A percentile compares a stretch with the other conserved stretches of the same genome.
Conservation (phyloP, 192 early-diverging fungal genomes). For the Spinellus fusiger region DNA sequence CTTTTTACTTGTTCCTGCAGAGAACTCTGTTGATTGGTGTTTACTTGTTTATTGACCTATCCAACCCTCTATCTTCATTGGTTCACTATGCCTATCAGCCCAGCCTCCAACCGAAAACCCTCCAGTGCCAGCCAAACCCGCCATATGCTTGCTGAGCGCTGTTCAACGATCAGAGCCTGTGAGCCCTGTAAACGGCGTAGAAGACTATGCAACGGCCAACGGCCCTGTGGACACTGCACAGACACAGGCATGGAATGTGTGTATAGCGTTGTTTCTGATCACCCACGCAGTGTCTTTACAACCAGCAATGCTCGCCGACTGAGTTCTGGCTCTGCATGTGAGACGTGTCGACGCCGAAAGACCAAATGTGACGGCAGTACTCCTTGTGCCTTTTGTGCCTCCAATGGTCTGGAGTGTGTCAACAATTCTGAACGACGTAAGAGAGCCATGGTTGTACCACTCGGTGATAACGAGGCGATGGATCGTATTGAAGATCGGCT, state of each 20-base stretch:
- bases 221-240: slow-evolving; percentile 26
- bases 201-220: slow-evolving; percentile 25
- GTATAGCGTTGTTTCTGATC: slow-evolving; percentile 25
- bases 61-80: no score
- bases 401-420: slow-evolving; percentile 26
- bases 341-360: slow-evolving; percentile 30
- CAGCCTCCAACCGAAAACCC: slow-evolving; percentile 17
- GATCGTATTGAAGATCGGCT: slow-evolving; percentile 34
- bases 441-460: slow-evolving; percentile 3
- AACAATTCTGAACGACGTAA: slow-evolving; percentile 25
- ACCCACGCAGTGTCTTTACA: slow-evolving; percentile 23
- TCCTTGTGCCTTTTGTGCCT: slow-evolving; percentile 25
- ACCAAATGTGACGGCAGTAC: slow-evolving; percentile 32
- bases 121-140: slow-evolving; percentile 1
- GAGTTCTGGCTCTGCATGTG: slow-evolving; percentile 30
- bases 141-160: slow-evolving; percentile 13
- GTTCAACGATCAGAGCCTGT: slow-evolving; percentile 18
- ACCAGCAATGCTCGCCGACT: slow-evolving; percentile 17
- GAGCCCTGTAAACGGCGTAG: slow-evolving; percentile 25
- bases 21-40: neutral
- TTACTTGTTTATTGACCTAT: neutral
- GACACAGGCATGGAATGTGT: slow-evolving; percentile 23
- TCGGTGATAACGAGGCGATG: slow-evolving; percentile 20
- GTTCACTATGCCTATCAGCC: slow-evolving; percentile 18
- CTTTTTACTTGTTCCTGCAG: neutral